Conservation (phyloP, 495 filamentous ascomycete species). For the Neurospora africana region DNA sequence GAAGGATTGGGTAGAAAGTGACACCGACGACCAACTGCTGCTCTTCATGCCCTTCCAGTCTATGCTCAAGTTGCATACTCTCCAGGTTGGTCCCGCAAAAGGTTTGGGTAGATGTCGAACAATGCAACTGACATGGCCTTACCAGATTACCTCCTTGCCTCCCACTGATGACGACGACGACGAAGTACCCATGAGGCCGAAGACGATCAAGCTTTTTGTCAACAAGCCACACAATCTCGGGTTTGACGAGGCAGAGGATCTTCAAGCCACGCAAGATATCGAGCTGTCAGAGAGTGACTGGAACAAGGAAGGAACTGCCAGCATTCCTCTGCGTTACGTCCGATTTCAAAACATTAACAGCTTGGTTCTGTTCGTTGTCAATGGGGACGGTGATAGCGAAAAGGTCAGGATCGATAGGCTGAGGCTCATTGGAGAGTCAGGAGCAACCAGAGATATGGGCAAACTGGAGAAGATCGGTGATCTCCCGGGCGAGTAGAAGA, state of each 20-base stretch:
- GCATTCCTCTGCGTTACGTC: conserved; percentile 76
- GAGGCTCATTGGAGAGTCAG: conserved; percentile 80
- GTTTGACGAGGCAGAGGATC: conserved; percentile 91
- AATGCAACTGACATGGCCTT: conserved; percentile 7
- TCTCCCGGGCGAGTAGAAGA: conserved; percentile 48
- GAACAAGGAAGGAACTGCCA: conserved; percentile 84
- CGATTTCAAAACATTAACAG: conserved; percentile 92
- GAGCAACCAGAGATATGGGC: conserved; percentile 83
- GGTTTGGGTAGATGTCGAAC: not conserved
- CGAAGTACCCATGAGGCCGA: conserved; percentile 75
- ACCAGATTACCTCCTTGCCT: conserved; percentile 72
- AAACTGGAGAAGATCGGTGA: conserved; percentile 94
- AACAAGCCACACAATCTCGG: conserved; percentile 83
- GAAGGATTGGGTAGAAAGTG: conserved; percentile 93
- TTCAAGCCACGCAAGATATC: conserved; percentile 64
- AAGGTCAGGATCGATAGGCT: conserved; percentile 81
- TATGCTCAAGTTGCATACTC: conserved; percentile 78
- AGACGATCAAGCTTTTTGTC: conserved; percentile 69
- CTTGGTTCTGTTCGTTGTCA: conserved; percentile 78
- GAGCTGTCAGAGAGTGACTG: conserved; percentile 66
- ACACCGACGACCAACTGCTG: conserved; percentile 97
- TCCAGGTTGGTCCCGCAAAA: conserved; percentile 38
- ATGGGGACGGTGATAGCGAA: conserved; percentile 74
- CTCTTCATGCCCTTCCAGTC: conserved; percentile 85
- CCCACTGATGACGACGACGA: conserved; percentile 45